Evolutionary conservation across 208 protist species (phyloP), one percentile per base, ranked within the genome.

Genomic region (Trypanosomatidae sp.): DNA sequence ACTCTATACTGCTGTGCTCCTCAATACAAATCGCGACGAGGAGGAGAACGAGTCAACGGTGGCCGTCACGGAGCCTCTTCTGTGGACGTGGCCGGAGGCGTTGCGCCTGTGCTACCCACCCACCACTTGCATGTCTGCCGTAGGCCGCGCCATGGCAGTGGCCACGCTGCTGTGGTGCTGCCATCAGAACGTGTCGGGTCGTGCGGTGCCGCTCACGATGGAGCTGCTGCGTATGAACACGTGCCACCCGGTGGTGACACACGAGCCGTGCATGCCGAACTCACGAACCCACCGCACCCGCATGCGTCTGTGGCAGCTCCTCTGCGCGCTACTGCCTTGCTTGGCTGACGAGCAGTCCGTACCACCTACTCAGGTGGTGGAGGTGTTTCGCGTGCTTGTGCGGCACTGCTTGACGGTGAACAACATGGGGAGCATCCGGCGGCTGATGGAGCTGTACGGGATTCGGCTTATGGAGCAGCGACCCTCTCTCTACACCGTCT

Each of bases 251-350:
- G 58, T 85, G 22, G 77, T 97, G 3, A 88, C 76, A 43, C 82
- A 86, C 66, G 88, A 92, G 81, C 91, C 93, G 28, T 97, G 93
- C 77, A 96, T 95, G 91, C 93, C 93, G 41, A 97, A 97, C 81
- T 94, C 87, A n/a, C 82, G 80, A 41, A 81, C 91, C 28, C 93
- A 97, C 80, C 93, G 91, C 50, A 84, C 74, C 43, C 91, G 93
- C 67, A 82, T 97, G 68, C 89, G 93, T 50, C 76, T 96, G 22
- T 97, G 93, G 91, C 93, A 97, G 76, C 81, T 96, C n/a, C 71
- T 95, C 5, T 91, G 85, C 53, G 79, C 87, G 30, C 62, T 97
- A 65, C 71, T 92, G 56, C 91, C 91, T 1, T 79, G 87, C 58
- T 64, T 97, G 47, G 70, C 80, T 39, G 66, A 69, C 17, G 47